These are phyloP conservation scores for Phytophthora pisi DNA, from an alignment of 352 stramenopile genomes.

Conservation along the genomic window DNA sequence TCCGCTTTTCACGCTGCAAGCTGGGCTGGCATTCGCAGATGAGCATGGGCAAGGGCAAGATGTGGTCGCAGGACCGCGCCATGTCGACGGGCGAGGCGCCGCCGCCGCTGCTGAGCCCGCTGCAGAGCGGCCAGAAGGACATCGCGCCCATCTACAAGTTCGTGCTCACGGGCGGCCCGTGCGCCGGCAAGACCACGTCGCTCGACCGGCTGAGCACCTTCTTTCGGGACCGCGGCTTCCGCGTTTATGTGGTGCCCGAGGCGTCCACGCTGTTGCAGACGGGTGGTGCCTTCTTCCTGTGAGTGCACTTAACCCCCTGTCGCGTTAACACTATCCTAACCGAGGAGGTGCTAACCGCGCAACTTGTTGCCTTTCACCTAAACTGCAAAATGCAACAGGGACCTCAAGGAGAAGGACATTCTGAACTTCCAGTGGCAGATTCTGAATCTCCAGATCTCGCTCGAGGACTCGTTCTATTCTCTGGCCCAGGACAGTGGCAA, in stretches of 20 bases:
- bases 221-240: constrained; percentile 93
- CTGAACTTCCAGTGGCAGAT: constrained; percentile 91
- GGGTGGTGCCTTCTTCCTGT: constrained; percentile 92
- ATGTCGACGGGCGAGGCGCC: constrained; percentile 44
- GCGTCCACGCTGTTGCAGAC: constrained; percentile 95
- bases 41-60: constrained; percentile 46
- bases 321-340: constrained; percentile 16
- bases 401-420: constrained; percentile 83
- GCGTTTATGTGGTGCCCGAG: constrained; percentile 96
- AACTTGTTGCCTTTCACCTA: constrained; percentile 18
- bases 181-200: constrained; percentile 96
- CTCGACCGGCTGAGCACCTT: constrained; percentile 92
- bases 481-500: constrained; percentile 81
- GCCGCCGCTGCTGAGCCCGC: constrained; percentile 65
- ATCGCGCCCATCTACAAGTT: constrained; percentile 92
- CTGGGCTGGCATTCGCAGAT: constrained; percentile 5
- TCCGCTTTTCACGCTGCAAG: constrained; percentile 12
- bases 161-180: constrained; percentile 94
- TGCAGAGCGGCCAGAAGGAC: constrained; percentile 72
- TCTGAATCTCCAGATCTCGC: constrained; percentile 81
- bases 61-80: constrained; percentile 63
- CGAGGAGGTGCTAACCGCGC: background rate
- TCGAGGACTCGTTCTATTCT: constrained; percentile 87
- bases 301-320: constrained; percentile 26
- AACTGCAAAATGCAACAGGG: constrained; percentile 26